phyloP scores from a whole-genome alignment of 2,329 filamentous ascomycete species.

The Monilinia fructigena region DNA sequence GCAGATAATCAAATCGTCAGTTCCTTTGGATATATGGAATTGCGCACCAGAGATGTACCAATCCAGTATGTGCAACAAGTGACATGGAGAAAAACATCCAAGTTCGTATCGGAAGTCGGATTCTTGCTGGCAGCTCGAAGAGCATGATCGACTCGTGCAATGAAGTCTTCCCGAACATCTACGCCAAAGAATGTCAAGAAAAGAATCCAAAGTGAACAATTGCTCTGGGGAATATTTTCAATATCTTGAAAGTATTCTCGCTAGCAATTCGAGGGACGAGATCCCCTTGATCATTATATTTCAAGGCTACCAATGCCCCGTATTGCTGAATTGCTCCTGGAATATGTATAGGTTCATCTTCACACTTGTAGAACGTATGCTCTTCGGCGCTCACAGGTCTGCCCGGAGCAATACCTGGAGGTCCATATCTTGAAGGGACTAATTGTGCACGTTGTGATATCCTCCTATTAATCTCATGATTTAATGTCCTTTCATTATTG shows the following conservation, averaged over 20 bases:
- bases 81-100: slow-evolving; percentile 84
- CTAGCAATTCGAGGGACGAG: slow-evolving; percentile 72
- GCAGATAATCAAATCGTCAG: slow-evolving; percentile 74
- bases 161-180: slow-evolving; percentile 52
- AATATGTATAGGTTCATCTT: slow-evolving; percentile 88
- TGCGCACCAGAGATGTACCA: slow-evolving; percentile 19
- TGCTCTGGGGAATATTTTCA: slow-evolving; percentile 77
- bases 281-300: slow-evolving; percentile 66
- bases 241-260: slow-evolving; percentile 73
- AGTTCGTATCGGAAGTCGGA: slow-evolving; percentile 61
- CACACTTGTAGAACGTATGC: slow-evolving; percentile 55
- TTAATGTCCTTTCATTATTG: neutral
- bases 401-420: slow-evolving; percentile 28
- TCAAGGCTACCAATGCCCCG: slow-evolving; percentile 71
- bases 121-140: slow-evolving; percentile 7
- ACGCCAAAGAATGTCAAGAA: slow-evolving; percentile 83
- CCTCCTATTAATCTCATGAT: slow-evolving; percentile 9
- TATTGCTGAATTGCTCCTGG: slow-evolving; percentile 61
- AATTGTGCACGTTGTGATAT: slow-evolving; percentile 27
- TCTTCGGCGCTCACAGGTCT: slow-evolving; percentile 19
- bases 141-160: slow-evolving; percentile 14
- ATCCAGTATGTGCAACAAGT: slow-evolving; percentile 18
- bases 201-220: slow-evolving; percentile 71
- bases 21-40: slow-evolving; percentile 50
- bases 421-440: slow-evolving; percentile 27